phyloP scores from a whole-genome alignment of 139 green algal species.

The Micromonas pusilla region DNA sequence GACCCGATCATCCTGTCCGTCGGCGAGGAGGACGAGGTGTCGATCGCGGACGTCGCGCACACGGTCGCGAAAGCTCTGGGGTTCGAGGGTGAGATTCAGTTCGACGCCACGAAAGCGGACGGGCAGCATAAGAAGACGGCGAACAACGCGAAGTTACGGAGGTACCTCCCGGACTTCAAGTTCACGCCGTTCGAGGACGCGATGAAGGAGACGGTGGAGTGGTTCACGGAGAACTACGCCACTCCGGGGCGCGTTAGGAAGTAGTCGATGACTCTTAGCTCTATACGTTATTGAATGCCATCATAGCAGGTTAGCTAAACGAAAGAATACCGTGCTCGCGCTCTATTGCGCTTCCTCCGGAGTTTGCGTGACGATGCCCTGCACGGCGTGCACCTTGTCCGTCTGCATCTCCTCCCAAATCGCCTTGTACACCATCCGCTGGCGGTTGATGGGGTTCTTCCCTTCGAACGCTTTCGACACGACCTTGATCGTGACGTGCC shows the following conservation, averaged over 20 bases:
- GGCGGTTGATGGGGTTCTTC: conserved; percentile 38
- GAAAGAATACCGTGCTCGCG: too few species aligned
- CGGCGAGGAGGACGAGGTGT: conserved; percentile 47
- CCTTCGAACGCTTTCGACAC: conserved; percentile 45
- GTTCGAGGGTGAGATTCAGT: conserved; percentile 39
- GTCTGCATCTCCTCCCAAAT: conserved; percentile 47
- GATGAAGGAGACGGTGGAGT: conserved; percentile 36
- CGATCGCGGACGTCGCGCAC: conserved; percentile 35
- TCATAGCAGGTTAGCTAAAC: too few species aligned
- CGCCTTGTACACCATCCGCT: conserved; percentile 48
- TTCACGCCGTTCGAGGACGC: conserved; percentile 45
- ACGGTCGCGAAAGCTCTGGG: conserved; percentile 34
- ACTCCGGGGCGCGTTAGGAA: not conserved
- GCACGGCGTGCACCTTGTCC: conserved; percentile 17
- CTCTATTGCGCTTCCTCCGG: conserved; percentile 6
- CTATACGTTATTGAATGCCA: too few species aligned
- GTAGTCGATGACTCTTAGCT: too few species aligned
- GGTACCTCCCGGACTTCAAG: conserved; percentile 49
- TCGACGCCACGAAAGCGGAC: conserved; percentile 50
- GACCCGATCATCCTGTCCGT: conserved; percentile 48
- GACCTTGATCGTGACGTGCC: conserved; percentile 39
- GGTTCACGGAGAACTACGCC: conserved; percentile 42
- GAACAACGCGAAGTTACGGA: conserved; percentile 44
- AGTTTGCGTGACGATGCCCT: conserved; percentile 18
- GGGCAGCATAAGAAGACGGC: conserved; percentile 55